Conservation (phyloP, 495 filamentous ascomycete species). For the Aspergillus avenaceus region DNA sequence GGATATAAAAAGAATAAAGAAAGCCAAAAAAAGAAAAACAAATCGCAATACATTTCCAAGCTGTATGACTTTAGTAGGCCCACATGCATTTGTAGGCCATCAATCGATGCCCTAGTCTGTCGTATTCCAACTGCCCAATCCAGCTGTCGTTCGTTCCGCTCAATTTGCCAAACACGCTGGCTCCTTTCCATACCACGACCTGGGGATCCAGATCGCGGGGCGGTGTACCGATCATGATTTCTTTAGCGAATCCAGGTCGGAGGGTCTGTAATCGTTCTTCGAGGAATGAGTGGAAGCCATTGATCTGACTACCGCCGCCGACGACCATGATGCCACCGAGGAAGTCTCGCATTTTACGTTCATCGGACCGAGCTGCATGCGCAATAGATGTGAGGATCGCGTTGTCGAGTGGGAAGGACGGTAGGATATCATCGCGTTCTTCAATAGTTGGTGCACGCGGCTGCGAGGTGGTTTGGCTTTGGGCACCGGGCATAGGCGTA, state of each 20-base stretch:
- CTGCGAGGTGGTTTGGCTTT: conserved; percentile 16
- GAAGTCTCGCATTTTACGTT: conserved; percentile 89
- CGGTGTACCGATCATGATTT: conserved; percentile 82
- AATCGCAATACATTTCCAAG: no score
- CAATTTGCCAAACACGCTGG: conserved; percentile 94
- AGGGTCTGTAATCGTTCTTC: conserved; percentile 73
- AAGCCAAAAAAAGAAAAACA: conserved; percentile 11
- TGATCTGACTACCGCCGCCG: conserved; percentile 80
- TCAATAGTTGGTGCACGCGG: conserved; percentile 44
- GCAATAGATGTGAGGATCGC: conserved; percentile 85
- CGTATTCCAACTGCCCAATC: conserved; percentile 85
- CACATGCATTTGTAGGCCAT: conserved; percentile 88
- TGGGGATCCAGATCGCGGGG: conserved; percentile 92
- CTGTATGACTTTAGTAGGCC: no score
- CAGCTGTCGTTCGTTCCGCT: conserved; percentile 84
- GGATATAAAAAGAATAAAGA: conserved; percentile 1
- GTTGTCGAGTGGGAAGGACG: conserved; percentile 75
- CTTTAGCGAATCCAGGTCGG: conserved; percentile 67
- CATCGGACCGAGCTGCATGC: conserved; percentile 81
- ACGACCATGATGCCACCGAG: conserved; percentile 93
- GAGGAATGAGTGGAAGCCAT: conserved; percentile 68
- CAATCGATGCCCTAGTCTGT: conserved; percentile 73
- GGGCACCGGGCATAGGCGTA: conserved; percentile 26
- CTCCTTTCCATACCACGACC: conserved; percentile 96
- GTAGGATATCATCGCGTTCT: conserved; percentile 77